Conservation (phyloP, 306 rosid species). For the Cucurbita maxima region DNA sequence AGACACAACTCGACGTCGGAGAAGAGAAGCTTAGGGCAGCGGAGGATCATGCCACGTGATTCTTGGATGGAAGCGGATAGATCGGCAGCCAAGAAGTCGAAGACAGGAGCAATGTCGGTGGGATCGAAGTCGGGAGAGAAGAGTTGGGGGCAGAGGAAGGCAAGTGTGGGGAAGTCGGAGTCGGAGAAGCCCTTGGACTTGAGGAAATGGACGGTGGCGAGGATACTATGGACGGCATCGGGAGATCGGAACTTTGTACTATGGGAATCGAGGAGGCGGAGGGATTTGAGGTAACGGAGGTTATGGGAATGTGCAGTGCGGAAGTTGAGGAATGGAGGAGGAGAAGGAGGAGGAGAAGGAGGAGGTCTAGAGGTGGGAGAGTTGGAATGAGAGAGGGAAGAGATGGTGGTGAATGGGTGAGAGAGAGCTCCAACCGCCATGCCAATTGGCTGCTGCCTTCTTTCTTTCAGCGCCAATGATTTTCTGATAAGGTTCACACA, state of each 20-base stretch:
- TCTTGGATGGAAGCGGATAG: conserved; percentile 26
- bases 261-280: conserved; percentile 35
- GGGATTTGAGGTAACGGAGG: conserved; percentile 56
- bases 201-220: conserved; percentile 43
- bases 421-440: conserved; percentile 17
- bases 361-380: neutral
- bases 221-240: conserved; percentile 34
- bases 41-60: conserved; percentile 38
- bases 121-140: conserved; percentile 31
- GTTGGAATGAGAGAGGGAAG: conserved; percentile 8
- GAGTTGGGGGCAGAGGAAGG: conserved; percentile 35
- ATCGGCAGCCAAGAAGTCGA: conserved; percentile 36
- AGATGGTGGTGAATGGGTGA: conserved; percentile 1
- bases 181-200: conserved; percentile 70
- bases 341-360: neutral
- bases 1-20: conserved; percentile 53
- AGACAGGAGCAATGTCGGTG: conserved; percentile 35
- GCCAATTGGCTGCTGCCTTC: neutral
- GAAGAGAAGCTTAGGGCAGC: conserved; percentile 54
- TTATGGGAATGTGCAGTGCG: conserved; percentile 55
- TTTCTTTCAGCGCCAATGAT: neutral
- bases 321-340: conserved; percentile 42
- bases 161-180: conserved; percentile 46
- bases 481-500: too few relatives aligned
- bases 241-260: conserved; percentile 38